Evolutionary conservation across 1,284 basidiomycete species (phyloP), one percentile per base, ranked within the genome.

Genomic region (Malassezia arunalokei): DNA sequence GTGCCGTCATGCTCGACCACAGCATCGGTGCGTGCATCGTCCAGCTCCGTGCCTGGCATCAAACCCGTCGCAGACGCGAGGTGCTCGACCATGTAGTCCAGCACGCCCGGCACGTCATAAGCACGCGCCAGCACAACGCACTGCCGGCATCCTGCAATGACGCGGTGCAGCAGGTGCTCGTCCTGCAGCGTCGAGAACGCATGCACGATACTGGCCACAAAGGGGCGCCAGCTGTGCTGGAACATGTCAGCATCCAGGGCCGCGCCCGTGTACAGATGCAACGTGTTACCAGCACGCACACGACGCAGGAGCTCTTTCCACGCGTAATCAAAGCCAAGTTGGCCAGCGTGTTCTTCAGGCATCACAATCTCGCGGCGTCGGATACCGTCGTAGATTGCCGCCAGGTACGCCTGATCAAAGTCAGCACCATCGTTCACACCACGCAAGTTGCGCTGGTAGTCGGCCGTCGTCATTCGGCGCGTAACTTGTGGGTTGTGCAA

Each of bases 341-440:
- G 88, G 1, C 94, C 94, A 5, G 83, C 86, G 68, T 98, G 94
- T 70, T 99, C 94, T 75, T 98, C 91, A 0, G 94, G 92, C 83
- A 98, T 86, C 45, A 98, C 81, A 57, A 98, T 96, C 76, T 99
- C 94, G 42, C 83, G 79, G 74, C 87, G 91, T 43, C 87, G 83
- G 66, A 99, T 92, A 4, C 85, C 88, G 60, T 96, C 90, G 66
- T 92, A 98, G 54, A 96, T 87, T 35, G 79, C 60, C 65, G 89
- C 87, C 63, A 96, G 77, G 71, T 87, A 94, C 57, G 88, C 87
- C 0, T 81, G 74, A 15, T 84, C 81, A 71, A 98, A 99, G 69
- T 95, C 82, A 24, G 79, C 76, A 27, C 84, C 83, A 51, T 85
- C 85, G 68, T 99, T 98, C 41, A 94, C 87, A 5, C 94, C 92